These are phyloP conservation scores for Batrachochytrium dendrobatidis DNA, from an alignment of 371 early-diverging fungal species.

Conservation along the genomic window DNA sequence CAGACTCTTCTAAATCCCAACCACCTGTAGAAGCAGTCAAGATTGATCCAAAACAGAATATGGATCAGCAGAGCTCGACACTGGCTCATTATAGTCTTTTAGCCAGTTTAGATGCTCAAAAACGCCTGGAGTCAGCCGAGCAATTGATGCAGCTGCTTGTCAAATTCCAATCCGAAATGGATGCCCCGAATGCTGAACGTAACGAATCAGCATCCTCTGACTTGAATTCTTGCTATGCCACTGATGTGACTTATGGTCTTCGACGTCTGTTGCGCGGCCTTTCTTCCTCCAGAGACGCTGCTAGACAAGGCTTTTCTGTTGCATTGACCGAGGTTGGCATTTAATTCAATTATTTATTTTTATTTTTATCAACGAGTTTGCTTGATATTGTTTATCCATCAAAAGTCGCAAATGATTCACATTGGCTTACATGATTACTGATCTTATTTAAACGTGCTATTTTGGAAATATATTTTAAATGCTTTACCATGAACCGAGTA, in stretches of 20 bases:
- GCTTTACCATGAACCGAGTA: background rate
- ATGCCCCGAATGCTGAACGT: background rate
- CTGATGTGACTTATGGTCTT: slow-evolving; percentile 82
- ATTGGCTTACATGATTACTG: background rate
- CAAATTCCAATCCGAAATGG: slow-evolving; percentile 36
- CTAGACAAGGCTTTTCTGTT: slow-evolving; percentile 89
- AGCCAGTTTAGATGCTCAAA: slow-evolving; percentile 53
- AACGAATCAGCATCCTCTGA: slow-evolving; percentile 18
- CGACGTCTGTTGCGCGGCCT: slow-evolving; percentile 83
- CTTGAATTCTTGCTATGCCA: slow-evolving; percentile 53
- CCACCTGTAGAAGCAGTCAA: background rate
- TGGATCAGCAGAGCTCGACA: background rate
- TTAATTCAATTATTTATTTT: slow-evolving; percentile 2
- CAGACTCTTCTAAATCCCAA: no score
- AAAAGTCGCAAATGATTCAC: background rate
- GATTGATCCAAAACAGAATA: no score
- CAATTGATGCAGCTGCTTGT: slow-evolving; percentile 45
- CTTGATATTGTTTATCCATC: background rate
- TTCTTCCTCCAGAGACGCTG: slow-evolving; percentile 78
- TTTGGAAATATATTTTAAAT: no score
- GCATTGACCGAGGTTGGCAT: slow-evolving; percentile 70
- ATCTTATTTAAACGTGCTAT: no score
- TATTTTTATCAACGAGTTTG: background rate
- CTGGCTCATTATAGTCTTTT: slow-evolving; percentile 50
- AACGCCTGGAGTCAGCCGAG: slow-evolving; percentile 53